phyloP scores from a whole-genome alignment of 179 eudicot genomes.

The Beta lomatogona region DNA sequence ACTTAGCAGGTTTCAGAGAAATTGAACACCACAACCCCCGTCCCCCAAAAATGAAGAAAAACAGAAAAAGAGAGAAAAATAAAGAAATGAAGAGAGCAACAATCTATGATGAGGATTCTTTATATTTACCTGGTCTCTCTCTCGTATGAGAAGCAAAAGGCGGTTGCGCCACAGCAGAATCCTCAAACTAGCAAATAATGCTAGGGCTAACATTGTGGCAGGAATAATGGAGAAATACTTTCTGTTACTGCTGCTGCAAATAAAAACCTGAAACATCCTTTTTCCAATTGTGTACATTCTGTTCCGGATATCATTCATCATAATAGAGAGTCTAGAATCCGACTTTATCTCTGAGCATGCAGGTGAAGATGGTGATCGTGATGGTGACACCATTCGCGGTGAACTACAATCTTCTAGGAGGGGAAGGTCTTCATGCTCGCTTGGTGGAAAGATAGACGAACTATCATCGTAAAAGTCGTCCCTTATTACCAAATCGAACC shows the following conservation, averaged over 20 bases:
- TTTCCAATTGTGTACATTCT: slow-evolving; percentile 7
- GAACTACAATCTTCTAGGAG: slow-evolving; percentile 14
- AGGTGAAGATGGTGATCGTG: slow-evolving; percentile 16
- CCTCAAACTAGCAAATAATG: slow-evolving; percentile 33
- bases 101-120: neutral
- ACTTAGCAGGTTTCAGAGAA: too few species aligned
- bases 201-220: slow-evolving; percentile 32
- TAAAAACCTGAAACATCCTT: slow-evolving; percentile 12
- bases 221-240: slow-evolving; percentile 30
- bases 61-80: neutral
- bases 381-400: neutral
- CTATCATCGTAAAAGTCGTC: slow-evolving; percentile 26
- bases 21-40: neutral
- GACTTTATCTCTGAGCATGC: slow-evolving; percentile 8
- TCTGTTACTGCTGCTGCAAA: slow-evolving; percentile 17
- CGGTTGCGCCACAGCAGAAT: slow-evolving; percentile 45
- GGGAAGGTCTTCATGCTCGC: slow-evolving; percentile 49
- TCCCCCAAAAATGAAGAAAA: neutral
- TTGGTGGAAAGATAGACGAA: slow-evolving; percentile 46
- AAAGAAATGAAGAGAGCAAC: neutral
- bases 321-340: slow-evolving; percentile 13
- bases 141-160: slow-evolving; percentile 33
- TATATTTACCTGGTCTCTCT: slow-evolving; percentile 55
- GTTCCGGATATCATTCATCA: slow-evolving; percentile 9
- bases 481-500: slow-evolving; percentile 2